Conservation (phyloP, 75 land plant species). For the Isoetes taiwanensis region DNA sequence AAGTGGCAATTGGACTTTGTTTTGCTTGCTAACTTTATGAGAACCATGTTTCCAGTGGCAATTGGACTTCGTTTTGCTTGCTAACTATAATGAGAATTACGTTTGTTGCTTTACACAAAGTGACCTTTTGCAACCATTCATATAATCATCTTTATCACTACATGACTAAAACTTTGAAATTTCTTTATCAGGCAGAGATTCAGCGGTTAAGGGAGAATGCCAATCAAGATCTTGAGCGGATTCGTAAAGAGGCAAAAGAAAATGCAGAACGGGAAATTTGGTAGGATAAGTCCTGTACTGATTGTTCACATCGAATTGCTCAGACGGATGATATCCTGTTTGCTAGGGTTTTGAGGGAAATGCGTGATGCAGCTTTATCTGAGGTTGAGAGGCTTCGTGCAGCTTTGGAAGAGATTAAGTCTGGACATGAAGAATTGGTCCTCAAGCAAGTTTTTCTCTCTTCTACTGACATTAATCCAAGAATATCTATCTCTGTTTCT, state of each 20-base stretch:
- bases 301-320: not conserved
- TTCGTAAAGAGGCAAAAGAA: constrained; percentile 11
- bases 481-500: not conserved
- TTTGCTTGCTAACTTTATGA: too few relatives aligned
- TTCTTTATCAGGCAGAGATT: constrained; percentile 11
- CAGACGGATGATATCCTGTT: not conserved
- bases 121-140: too few relatives aligned
- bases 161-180: not conserved
- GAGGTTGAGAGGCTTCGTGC: constrained; percentile 10
- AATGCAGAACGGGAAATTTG: constrained; percentile 15
- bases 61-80: too few relatives aligned
- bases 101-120: too few relatives aligned
- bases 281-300: constrained; percentile 7
- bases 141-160: too few relatives aligned
- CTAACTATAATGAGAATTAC: too few relatives aligned
- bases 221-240: constrained; percentile 9
- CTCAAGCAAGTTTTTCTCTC: constrained; percentile 3
- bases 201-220: constrained; percentile 9
- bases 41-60: too few relatives aligned
- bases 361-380: constrained; percentile 18
- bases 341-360: constrained; percentile 14
- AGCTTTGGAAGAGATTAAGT: constrained; percentile 9
- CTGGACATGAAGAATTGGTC: constrained; percentile 17
- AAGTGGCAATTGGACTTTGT: too few relatives aligned
- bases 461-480: not conserved